Evolutionary conservation across 1,284 basidiomycete species (phyloP).

Genomic region (Boletellus deceptivus): DNA sequence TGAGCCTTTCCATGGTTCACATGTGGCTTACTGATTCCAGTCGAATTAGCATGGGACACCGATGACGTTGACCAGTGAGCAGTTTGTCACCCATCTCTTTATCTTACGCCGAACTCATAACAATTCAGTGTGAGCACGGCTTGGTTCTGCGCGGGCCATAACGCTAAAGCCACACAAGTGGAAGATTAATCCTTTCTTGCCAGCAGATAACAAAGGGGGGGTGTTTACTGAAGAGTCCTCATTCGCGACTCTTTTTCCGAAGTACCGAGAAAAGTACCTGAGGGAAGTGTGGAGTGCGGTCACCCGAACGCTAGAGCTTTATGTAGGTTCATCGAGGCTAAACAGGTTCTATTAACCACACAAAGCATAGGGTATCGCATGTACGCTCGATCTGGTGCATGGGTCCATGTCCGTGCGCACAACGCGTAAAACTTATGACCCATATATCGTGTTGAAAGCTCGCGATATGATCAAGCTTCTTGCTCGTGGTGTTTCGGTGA

Average conservation of each 20-base stretch:
- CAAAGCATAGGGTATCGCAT: constrained; percentile 71
- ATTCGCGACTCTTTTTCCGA: constrained; percentile 98
- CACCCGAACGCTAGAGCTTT: constrained; percentile 81
- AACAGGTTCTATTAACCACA: constrained; percentile 1
- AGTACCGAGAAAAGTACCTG: constrained; percentile 96
- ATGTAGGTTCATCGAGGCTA: constrained; percentile 47
- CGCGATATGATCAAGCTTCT: constrained; percentile 95
- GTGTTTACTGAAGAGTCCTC: constrained; percentile 94
- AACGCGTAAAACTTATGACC: constrained; percentile 96
- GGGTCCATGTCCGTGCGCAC: constrained; percentile 98
- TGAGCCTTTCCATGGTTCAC: constrained; percentile 38
- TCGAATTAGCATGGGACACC: constrained; percentile 87
- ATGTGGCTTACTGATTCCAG: constrained; percentile 9
- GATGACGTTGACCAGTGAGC: constrained; percentile 97
- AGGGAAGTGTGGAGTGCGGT: constrained; percentile 94
- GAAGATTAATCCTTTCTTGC: constrained; percentile 82
- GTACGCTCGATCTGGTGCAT: constrained; percentile 93
- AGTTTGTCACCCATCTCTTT: background rate
- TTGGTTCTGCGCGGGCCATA: background rate
- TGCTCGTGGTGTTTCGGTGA: constrained; percentile 83
- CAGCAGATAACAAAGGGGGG: constrained; percentile 74
- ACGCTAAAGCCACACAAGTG: constrained; percentile 52
- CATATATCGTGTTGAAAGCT: constrained; percentile 94
- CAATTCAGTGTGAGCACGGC: constrained; percentile 33
- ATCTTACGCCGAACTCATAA: constrained; percentile 18